These are phyloP conservation scores for Phellinidium pouzarii DNA, from an alignment of 1,284 basidiomycete species.

Conservation along the genomic window DNA sequence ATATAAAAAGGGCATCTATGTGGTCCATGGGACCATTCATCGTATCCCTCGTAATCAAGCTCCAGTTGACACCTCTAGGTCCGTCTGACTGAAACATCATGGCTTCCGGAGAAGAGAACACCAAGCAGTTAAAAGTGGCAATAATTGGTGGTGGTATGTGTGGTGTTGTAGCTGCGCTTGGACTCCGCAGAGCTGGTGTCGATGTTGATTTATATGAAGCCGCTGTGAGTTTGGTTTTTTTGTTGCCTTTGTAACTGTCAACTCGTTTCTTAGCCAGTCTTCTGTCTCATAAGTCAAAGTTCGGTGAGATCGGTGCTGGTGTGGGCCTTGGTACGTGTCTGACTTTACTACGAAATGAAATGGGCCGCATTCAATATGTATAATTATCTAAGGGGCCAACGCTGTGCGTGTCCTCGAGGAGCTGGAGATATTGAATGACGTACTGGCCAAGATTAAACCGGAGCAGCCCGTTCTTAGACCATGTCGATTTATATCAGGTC, in stretches of 20 bases:
- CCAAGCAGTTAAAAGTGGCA: constrained; percentile 40
- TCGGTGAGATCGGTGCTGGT: constrained; percentile 48
- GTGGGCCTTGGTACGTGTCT: constrained; percentile 39
- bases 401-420: constrained; percentile 39
- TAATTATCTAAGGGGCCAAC: constrained; percentile 38
- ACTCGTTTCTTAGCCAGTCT: neutral
- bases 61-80: neutral
- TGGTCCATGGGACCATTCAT: neutral
- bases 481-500: constrained; percentile 39
- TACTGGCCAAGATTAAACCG: constrained; percentile 33
- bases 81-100: neutral
- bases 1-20: too few relatives aligned
- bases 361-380: neutral
- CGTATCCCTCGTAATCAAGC: neutral
- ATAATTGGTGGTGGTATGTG: constrained; percentile 50
- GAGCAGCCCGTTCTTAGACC: constrained; percentile 27
- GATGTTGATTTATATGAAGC: constrained; percentile 45
- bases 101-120: neutral
- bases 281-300: constrained; percentile 30
- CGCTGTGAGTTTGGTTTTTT: constrained; percentile 28
- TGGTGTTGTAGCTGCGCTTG: constrained; percentile 41
- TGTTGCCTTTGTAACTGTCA: neutral
- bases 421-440: constrained; percentile 37
- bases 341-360: neutral
- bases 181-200: constrained; percentile 37